Percentiles rank a stretch among this genome's conserved stretches.
Evolutionary conservation across 2,329 filamentous ascomycete species (phyloP).

Genomic region (Trichoderma hamatum): DNA sequence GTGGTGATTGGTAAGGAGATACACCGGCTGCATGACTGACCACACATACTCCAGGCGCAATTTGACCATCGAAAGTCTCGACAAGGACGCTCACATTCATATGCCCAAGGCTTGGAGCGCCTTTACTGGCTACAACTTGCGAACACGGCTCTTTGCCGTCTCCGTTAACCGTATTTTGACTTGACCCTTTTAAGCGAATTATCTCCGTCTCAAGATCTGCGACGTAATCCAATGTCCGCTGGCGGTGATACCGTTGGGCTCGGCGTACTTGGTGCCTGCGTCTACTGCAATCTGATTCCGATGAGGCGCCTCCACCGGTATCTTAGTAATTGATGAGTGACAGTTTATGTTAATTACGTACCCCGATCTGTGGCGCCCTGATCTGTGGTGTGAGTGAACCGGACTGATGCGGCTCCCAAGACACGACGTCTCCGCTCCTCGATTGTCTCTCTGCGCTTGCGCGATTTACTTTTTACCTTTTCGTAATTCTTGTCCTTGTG

Average conservation of each 20-base stretch:
- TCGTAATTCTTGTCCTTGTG: background rate
- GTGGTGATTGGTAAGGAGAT: no score
- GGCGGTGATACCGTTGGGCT: conserved; percentile 3
- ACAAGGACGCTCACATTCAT: background rate
- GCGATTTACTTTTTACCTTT: background rate
- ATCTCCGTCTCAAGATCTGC: background rate
- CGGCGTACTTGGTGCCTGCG: background rate
- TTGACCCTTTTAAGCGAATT: background rate
- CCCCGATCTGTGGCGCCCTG: background rate
- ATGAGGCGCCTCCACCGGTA: background rate
- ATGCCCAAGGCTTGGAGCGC: background rate
- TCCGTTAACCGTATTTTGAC: no score
- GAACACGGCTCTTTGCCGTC: no score
- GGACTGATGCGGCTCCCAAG: background rate
- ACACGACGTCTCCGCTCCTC: background rate
- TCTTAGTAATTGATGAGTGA: background rate
- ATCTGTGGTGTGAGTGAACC: background rate
- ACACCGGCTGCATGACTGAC: no score
- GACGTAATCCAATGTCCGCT: background rate
- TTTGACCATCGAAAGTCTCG: background rate
- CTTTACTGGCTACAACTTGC: background rate
- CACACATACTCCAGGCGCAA: background rate
- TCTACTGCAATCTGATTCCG: background rate
- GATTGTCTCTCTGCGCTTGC: background rate
- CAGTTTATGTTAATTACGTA: background rate